These are phyloP conservation scores for Saksenaea oblongispora DNA, from an alignment of 371 early-diverging fungal species.

Conservation along the genomic window DNA sequence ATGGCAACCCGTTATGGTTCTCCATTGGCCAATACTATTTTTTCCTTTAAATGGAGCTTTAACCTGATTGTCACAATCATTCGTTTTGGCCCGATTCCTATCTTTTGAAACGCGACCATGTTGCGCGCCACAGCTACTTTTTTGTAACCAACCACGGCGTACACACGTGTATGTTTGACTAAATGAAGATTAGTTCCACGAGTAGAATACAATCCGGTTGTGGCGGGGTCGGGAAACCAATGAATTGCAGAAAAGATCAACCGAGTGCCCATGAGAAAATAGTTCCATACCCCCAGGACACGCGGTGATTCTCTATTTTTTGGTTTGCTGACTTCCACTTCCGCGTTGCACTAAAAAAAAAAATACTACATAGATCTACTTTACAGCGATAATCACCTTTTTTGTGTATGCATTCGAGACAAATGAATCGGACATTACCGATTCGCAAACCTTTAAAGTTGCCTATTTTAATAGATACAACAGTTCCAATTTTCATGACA, in stretches of 20 bases:
- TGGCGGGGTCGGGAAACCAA: not conserved
- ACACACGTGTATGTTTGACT: not conserved
- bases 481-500: too few relatives aligned
- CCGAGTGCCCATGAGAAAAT: slow-evolving; percentile 2
- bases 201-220: not conserved
- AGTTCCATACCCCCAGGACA: not conserved
- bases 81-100: not conserved
- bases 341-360: too few relatives aligned
- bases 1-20: not conserved
- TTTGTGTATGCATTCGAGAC: too few relatives aligned
- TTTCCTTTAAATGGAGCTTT: slow-evolving; percentile 3
- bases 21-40: slow-evolving; percentile 5
- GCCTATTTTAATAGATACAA: too few relatives aligned
- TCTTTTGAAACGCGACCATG: not conserved
- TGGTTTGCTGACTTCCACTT: not conserved
- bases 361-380: too few relatives aligned
- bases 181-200: not conserved
- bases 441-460: too few relatives aligned
- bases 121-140: slow-evolving; percentile 6
- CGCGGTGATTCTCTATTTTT: not conserved
- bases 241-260: not conserved
- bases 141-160: not conserved
- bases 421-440: too few relatives aligned
- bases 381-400: too few relatives aligned
- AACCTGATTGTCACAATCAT: not conserved